These are phyloP conservation scores for Setomelanomma holmii DNA, from an alignment of 2,329 filamentous ascomycete species.

Conservation along the genomic window DNA sequence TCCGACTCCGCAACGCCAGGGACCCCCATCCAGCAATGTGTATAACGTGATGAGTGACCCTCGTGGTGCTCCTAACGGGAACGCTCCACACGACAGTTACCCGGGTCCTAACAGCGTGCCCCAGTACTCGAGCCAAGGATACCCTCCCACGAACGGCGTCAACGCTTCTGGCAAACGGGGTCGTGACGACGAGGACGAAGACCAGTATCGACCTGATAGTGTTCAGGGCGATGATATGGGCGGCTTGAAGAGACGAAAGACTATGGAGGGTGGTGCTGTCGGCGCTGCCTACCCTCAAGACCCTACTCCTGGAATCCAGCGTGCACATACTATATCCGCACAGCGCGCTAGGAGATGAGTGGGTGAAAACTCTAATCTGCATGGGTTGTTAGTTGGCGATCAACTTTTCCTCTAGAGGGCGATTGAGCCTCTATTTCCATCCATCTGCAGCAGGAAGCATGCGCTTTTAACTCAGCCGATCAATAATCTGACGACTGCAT, in stretches of 20 bases:
- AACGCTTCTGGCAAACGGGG: conserved; percentile 65
- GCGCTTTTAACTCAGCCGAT: conserved; percentile 20
- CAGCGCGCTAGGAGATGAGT: conserved; percentile 41
- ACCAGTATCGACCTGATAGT: conserved; percentile 70
- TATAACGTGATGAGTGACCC: conserved; percentile 91
- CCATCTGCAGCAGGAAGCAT: conserved; percentile 27
- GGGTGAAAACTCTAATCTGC: conserved; percentile 12
- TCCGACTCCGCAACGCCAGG: conserved; percentile 76
- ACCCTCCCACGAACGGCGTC: conserved; percentile 68
- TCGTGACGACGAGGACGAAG: conserved; percentile 69
- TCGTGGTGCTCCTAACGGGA: conserved; percentile 70
- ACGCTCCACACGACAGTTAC: conserved; percentile 72
- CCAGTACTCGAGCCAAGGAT: conserved; percentile 67
- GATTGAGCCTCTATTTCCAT: conserved; percentile 24
- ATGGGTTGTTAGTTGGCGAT: conserved; percentile 30
- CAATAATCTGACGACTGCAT: conserved; percentile 17
- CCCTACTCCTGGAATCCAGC: conserved; percentile 41
- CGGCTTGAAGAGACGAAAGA: conserved; percentile 79
- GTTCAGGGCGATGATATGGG: conserved; percentile 65
- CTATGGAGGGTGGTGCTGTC: conserved; percentile 60
- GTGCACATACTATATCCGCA: conserved; percentile 38
- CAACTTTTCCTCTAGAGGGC: conserved; percentile 31
- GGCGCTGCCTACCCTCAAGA: conserved; percentile 40
- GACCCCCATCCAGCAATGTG: conserved; percentile 76
- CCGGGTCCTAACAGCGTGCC: conserved; percentile 65